phyloP scores from a whole-genome alignment of 2,329 filamentous ascomycete genomes.

The Magnaporthiopsis rhizophila region DNA sequence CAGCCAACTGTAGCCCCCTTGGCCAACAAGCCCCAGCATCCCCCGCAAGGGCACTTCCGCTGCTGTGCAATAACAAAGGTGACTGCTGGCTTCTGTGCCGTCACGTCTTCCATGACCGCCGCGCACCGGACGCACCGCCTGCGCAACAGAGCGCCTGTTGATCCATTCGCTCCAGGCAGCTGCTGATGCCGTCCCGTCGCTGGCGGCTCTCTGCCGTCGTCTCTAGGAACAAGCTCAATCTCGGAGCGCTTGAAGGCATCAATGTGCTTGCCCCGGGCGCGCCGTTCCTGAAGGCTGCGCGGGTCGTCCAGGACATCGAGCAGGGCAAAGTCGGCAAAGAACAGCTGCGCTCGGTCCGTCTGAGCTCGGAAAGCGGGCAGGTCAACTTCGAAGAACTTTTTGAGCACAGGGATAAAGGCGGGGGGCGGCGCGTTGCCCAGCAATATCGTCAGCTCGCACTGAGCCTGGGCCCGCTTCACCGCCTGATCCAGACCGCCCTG shows the following conservation, averaged over 20 bases:
- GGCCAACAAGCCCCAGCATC: slow-evolving; percentile 40
- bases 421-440: slow-evolving; percentile 37
- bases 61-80: slow-evolving; percentile 47
- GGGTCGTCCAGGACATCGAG: slow-evolving; percentile 57
- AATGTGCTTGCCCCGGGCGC: slow-evolving; percentile 28
- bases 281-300: slow-evolving; percentile 33
- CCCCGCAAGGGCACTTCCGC: slow-evolving; percentile 46
- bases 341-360: slow-evolving; percentile 59
- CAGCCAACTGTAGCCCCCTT: slow-evolving; percentile 13
- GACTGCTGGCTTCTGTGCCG: slow-evolving; percentile 37
- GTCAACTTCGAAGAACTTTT: slow-evolving; percentile 54
- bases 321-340: slow-evolving; percentile 61
- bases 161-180: slow-evolving; percentile 2
- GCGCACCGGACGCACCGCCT: slow-evolving; percentile 52
- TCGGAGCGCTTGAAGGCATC: slow-evolving; percentile 54
- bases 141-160: slow-evolving; percentile 22
- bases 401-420: slow-evolving; percentile 48
- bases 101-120: slow-evolving; percentile 56
- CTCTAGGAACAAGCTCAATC: slow-evolving; percentile 22
- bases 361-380: slow-evolving; percentile 49
- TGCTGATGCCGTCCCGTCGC: slow-evolving; percentile 8
- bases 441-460: slow-evolving; percentile 45
- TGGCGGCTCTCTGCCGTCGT: not conserved
- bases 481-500: slow-evolving; percentile 31
- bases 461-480: slow-evolving; percentile 37